Percentiles rank a stretch among this genome's conserved stretches.
Conservation (phyloP, 2,329 filamentous ascomycete species). For the Cercospora sp. region DNA sequence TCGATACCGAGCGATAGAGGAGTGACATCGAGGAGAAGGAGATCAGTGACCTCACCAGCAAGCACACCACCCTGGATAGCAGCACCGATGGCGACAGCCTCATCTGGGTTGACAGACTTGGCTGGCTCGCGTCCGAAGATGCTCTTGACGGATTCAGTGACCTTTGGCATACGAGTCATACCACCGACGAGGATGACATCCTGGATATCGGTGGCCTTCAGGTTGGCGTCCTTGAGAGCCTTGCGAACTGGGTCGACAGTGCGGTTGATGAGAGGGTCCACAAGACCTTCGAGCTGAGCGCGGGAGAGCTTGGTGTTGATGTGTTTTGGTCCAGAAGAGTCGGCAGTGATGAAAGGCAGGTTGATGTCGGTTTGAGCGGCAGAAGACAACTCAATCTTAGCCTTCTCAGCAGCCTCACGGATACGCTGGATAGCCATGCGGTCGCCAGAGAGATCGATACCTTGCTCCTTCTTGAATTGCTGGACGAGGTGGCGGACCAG, state of each 20-base stretch:
- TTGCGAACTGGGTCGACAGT: conserved; percentile 94
- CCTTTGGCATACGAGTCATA: conserved; percentile 99
- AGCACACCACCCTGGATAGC: conserved; percentile 96
- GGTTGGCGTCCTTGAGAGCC: conserved; percentile 91
- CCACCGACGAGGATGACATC: conserved; percentile 97
- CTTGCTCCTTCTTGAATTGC: conserved; percentile 95
- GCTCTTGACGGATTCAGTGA: conserved; percentile 90
- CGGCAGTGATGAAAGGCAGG: conserved; percentile 97
- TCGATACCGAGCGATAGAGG: conserved; percentile 97
- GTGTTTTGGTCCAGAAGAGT: conserved; percentile 94
- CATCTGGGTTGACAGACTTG: conserved; percentile 98
- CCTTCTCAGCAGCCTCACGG: conserved; percentile 97
- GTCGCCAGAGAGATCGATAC: conserved; percentile 84
- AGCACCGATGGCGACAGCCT: conserved; percentile 96
- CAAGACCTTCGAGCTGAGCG: conserved; percentile 87
- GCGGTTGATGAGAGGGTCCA: conserved; percentile 81
- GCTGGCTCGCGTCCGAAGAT: conserved; percentile 95
- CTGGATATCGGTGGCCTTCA: conserved; percentile 90
- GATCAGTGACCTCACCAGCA: conserved; percentile 93
- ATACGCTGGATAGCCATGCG: conserved; percentile 99
- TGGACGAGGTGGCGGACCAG: conserved; percentile 91
- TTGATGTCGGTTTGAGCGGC: conserved; percentile 96
- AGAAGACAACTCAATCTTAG: conserved; percentile 97
- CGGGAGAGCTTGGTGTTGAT: conserved; percentile 95
- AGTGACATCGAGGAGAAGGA: conserved; percentile 92